Evolutionary conservation across 495 filamentous ascomycete species (phyloP).

Genomic region (Lasiosphaeria hispida): DNA sequence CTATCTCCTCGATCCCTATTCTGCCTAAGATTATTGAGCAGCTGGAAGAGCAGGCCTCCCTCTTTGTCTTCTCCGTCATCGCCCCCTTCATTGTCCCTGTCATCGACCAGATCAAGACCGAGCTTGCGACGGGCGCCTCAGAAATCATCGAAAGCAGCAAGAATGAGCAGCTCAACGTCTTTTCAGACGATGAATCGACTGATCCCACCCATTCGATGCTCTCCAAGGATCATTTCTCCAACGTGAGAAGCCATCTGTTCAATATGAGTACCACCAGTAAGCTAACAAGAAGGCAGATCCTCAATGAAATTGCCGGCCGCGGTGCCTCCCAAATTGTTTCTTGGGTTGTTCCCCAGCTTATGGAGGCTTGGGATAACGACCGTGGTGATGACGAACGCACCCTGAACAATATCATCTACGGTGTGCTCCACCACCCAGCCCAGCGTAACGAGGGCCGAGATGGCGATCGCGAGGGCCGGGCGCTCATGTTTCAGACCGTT

Average conservation of each 20-base stretch:
- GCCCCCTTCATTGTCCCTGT: slow-evolving; percentile 84
- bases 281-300: slow-evolving; percentile 48
- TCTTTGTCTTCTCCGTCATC: slow-evolving; percentile 83
- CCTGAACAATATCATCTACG: slow-evolving; percentile 70
- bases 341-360: slow-evolving; percentile 83
- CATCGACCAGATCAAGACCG: slow-evolving; percentile 77
- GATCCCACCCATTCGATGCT: slow-evolving; percentile 96
- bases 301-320: slow-evolving; percentile 85
- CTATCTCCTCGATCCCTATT: slow-evolving; percentile 77
- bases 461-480: slow-evolving; percentile 68
- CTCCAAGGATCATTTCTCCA: slow-evolving; percentile 89
- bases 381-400: slow-evolving; percentile 61
- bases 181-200: slow-evolving; percentile 67
- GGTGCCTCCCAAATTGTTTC: slow-evolving; percentile 72
- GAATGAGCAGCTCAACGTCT: slow-evolving; percentile 79
- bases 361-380: slow-evolving; percentile 82
- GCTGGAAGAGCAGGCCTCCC: slow-evolving; percentile 71
- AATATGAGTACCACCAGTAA: neutral
- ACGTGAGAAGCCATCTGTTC: slow-evolving; percentile 42
- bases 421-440: slow-evolving; percentile 85
- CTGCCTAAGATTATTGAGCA: slow-evolving; percentile 76
- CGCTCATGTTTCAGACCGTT: slow-evolving; percentile 73
- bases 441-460: slow-evolving; percentile 66
- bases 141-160: slow-evolving; percentile 80
- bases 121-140: slow-evolving; percentile 77